A percentile compares a stretch with the other conserved stretches of the same genome.
phyloP scores from a whole-genome alignment of 2,329 filamentous ascomycete genomes.

The Kalmusia sp. region DNA sequence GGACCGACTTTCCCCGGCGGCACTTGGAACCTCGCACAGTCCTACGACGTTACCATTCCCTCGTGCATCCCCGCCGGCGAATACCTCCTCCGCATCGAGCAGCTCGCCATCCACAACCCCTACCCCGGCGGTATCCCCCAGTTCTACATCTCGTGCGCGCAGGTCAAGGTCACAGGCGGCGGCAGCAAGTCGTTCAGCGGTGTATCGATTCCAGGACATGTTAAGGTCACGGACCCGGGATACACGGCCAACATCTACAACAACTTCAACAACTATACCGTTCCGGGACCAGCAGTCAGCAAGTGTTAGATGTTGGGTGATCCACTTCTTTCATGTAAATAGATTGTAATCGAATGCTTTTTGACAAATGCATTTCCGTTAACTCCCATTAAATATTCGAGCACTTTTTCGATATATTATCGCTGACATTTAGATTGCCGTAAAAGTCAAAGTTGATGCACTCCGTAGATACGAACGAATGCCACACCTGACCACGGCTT shows the following conservation, averaged over 20 bases:
- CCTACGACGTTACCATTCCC: conserved; percentile 50
- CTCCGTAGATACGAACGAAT: not conserved
- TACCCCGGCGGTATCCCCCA: conserved; percentile 35
- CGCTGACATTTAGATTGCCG: no score
- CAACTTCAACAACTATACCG: conserved; percentile 45
- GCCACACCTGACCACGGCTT: not conserved
- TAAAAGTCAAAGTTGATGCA: no score
- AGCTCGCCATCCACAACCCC: conserved; percentile 55
- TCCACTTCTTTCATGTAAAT: conserved; percentile 5
- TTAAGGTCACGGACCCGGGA: conserved; percentile 44
- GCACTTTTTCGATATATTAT: no score
- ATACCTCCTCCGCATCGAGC: conserved; percentile 58
- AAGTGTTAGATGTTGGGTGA: conserved; percentile 33
- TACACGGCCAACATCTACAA: conserved; percentile 50
- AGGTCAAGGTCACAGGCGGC: conserved; percentile 54
- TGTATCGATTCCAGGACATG: conserved; percentile 43
- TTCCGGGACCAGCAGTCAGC: conserved; percentile 46
- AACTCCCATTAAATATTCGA: no score
- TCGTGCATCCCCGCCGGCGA: conserved; percentile 51
- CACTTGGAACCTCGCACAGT: conserved; percentile 40
- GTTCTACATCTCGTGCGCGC: conserved; percentile 52
- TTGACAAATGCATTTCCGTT: not conserved
- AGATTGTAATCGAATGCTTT: not conserved
- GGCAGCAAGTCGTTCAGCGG: conserved; percentile 32
- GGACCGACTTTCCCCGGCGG: conserved; percentile 44